These are phyloP conservation scores for Torulaspora globosa DNA, from an alignment of 1,139 yeast species.

Conservation along the genomic window DNA sequence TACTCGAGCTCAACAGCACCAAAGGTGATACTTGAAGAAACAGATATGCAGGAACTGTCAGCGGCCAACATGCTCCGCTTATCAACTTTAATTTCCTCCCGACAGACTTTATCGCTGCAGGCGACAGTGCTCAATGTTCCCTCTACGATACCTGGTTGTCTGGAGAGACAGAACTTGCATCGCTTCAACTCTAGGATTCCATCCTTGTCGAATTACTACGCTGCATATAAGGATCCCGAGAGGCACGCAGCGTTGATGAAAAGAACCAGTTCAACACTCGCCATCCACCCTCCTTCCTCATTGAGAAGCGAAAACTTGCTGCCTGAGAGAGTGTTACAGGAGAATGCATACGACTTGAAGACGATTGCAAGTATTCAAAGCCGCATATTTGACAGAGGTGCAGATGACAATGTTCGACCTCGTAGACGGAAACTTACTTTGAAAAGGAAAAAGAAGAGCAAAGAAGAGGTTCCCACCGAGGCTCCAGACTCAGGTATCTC, in stretches of 20 bases:
- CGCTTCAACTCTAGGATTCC: constrained; percentile 37
- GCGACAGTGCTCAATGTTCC: constrained; percentile 46
- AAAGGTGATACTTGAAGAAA: constrained; percentile 26
- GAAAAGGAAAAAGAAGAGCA: constrained; percentile 14
- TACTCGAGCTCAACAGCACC: constrained; percentile 9
- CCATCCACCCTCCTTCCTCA: constrained; percentile 7
- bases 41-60: constrained; percentile 44
- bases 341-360: constrained; percentile 26
- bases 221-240: constrained; percentile 15
- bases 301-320: constrained; percentile 23
- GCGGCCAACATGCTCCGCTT: constrained; percentile 68
- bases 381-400: constrained; percentile 32
- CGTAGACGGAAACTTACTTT: constrained; percentile 32
- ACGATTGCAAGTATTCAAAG: constrained; percentile 32
- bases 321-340: constrained; percentile 27
- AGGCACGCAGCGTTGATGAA: constrained; percentile 13
- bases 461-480: not conserved
- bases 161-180: constrained; percentile 40
- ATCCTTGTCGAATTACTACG: constrained; percentile 31
- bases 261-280: constrained; percentile 12
- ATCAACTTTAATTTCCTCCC: constrained; percentile 65
- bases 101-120: constrained; percentile 71
- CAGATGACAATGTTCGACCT: constrained; percentile 27
- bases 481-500: not conserved
- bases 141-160: constrained; percentile 35